A percentile compares a stretch with the other conserved stretches of the same genome.
Evolutionary conservation across 1,284 basidiomycete species (phyloP).

Genomic region (Pisolithus thermaeus): DNA sequence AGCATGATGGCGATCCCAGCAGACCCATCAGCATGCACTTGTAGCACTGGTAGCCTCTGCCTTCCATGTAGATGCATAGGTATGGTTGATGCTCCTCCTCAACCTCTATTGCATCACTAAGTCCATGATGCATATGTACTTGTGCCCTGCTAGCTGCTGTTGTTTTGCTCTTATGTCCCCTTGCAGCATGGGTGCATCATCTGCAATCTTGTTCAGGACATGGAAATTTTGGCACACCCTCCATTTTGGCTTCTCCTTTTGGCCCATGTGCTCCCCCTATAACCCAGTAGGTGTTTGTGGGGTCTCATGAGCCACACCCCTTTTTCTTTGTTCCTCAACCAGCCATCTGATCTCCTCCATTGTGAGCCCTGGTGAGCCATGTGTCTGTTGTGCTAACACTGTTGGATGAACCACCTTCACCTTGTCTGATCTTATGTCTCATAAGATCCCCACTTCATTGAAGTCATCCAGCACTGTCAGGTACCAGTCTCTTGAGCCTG

Average conservation of each 20-base stretch:
- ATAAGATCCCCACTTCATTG: not conserved
- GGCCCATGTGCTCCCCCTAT: too few species aligned
- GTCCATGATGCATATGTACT: too few species aligned
- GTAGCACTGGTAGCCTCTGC: too few species aligned
- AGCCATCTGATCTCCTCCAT: not conserved
- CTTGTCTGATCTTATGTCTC: not conserved
- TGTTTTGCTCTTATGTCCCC: too few species aligned
- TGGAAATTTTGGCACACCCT: constrained; percentile 1
- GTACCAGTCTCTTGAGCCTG: not conserved
- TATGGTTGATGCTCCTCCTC: too few species aligned
- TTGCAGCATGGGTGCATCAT: not conserved
- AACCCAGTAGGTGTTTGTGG: too few species aligned
- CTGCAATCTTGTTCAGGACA: not conserved
- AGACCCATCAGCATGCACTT: too few species aligned
- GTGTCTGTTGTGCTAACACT: constrained; percentile 3
- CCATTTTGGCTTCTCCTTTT: not conserved
- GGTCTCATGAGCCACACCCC: not conserved
- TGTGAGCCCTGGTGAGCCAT: not conserved
- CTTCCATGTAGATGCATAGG: too few species aligned
- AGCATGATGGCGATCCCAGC: too few species aligned
- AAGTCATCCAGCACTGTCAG: not conserved
- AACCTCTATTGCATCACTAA: too few species aligned
- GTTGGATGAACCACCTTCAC: not conserved
- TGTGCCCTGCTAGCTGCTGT: too few species aligned
- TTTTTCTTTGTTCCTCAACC: not conserved